phyloP scores from a whole-genome alignment of 2,329 filamentous ascomycete genomes.

The Verticillium longisporum region DNA sequence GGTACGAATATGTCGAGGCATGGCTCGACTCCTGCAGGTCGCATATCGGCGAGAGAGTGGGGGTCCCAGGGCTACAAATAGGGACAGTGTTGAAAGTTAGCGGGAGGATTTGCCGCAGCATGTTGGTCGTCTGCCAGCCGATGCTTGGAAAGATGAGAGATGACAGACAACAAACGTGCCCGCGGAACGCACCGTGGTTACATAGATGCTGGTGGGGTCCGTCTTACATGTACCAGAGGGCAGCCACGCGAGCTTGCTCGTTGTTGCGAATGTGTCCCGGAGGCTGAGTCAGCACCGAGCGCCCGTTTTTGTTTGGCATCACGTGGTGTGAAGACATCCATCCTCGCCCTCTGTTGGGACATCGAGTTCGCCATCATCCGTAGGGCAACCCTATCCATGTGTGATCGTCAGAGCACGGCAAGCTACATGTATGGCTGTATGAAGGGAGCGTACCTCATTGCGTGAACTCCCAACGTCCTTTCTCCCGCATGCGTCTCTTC shows the following conservation, averaged over 20 bases:
- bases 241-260: too few species aligned
- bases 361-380: too few species aligned
- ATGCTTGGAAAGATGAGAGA: background rate
- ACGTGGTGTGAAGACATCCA: background rate
- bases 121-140: background rate
- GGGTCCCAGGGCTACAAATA: background rate
- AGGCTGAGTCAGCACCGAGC: background rate
- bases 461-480: too few species aligned
- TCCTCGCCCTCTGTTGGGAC: background rate
- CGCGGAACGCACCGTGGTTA: background rate
- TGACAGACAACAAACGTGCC: background rate
- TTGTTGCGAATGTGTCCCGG: too few species aligned
- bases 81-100: background rate
- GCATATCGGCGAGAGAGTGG: background rate
- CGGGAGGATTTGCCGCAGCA: background rate
- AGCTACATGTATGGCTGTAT: too few species aligned
- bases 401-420: too few species aligned
- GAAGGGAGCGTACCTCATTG: too few species aligned
- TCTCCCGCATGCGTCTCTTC: too few species aligned
- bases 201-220: too few species aligned
- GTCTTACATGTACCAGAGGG: too few species aligned
- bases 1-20: background rate
- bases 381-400: too few species aligned
- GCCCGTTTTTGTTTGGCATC: background rate
- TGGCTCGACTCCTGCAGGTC: background rate